Percentiles rank a stretch among this genome's conserved stretches.
These are phyloP conservation scores for Artemisia princeps DNA, from an alignment of 140 eudicot genomes.

Conservation along the genomic window DNA sequence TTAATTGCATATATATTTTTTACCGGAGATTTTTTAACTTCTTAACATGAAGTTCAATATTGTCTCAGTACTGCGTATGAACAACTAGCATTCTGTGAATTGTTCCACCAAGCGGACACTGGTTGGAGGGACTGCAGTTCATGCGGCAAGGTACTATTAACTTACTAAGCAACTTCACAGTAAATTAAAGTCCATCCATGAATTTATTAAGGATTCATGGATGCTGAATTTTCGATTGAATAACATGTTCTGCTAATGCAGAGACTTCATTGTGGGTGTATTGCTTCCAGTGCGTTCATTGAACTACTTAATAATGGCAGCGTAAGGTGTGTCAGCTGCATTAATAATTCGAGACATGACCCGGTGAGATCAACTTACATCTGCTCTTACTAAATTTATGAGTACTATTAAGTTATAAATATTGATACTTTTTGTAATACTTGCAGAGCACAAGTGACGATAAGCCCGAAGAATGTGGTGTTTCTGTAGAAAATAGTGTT, in stretches of 20 bases:
- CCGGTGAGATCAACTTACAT: slow-evolving; percentile 46
- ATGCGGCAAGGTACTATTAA: no score
- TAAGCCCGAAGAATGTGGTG: slow-evolving; percentile 36
- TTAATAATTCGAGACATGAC: slow-evolving; percentile 28
- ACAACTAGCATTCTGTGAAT: slow-evolving; percentile 61
- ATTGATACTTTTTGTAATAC: slow-evolving; percentile 19
- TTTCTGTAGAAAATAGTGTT: slow-evolving; percentile 33
- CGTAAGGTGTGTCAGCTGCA: slow-evolving; percentile 55
- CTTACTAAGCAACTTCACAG: no score
- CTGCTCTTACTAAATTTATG: background rate
- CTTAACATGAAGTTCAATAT: slow-evolving; percentile 13
- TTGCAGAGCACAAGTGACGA: slow-evolving; percentile 47
- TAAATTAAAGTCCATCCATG: no score
- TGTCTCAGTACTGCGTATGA: slow-evolving; percentile 65
- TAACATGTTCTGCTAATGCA: slow-evolving; percentile 31
- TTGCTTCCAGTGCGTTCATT: slow-evolving; percentile 74
- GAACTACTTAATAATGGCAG: slow-evolving; percentile 76
- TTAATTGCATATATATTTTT: background rate
- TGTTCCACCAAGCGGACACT: slow-evolving; percentile 62
- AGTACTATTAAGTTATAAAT: background rate
- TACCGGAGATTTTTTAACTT: background rate
- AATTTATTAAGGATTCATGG: background rate
- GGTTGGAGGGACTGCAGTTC: slow-evolving; percentile 64
- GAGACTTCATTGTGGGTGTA: slow-evolving; percentile 96
- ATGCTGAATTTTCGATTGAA: background rate